A percentile compares a stretch with the other conserved stretches of the same genome.
These are phyloP conservation scores for Nakazawaea ishiwadae DNA, from an alignment of 805 yeast species.

Conservation along the genomic window DNA sequence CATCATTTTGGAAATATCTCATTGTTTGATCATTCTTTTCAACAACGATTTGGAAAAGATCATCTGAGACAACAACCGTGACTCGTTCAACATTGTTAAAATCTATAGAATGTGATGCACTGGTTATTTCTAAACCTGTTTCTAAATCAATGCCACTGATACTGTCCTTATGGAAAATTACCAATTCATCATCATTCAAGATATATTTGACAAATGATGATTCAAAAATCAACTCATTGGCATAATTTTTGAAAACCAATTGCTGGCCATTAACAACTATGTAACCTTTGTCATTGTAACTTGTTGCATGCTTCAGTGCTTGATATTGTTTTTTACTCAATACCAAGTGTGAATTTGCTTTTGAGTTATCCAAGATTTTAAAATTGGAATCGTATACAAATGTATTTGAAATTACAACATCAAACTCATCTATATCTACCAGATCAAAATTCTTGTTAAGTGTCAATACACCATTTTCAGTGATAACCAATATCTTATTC, in stretches of 20 bases:
- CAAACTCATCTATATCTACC: no score
- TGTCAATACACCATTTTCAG: not conserved
- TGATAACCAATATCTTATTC: not conserved
- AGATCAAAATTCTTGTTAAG: no score
- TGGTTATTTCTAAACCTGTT: slow-evolving; percentile 19
- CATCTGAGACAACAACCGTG: slow-evolving; percentile 13
- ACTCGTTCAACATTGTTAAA: slow-evolving; percentile 14
- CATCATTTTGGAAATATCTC: slow-evolving; percentile 20
- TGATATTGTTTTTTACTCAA: no score
- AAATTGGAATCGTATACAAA: no score
- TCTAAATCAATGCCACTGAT: slow-evolving; percentile 20
- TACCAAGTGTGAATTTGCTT: no score
- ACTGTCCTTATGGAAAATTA: slow-evolving; percentile 8
- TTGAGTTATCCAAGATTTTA: no score
- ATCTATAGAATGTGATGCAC: slow-evolving; percentile 14
- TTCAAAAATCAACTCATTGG: not conserved
- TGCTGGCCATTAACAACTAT: no score
- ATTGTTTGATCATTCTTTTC: slow-evolving; percentile 16
- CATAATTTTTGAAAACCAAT: not conserved
- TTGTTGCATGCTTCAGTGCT: no score
- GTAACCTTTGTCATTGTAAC: no score
- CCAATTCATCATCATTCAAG: not conserved
- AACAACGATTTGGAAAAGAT: slow-evolving; percentile 14
- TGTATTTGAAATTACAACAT: no score
- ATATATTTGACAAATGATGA: not conserved